Evolutionary conservation across 495 filamentous ascomycete species (phyloP), one percentile per base, ranked within the genome.

Genomic region (Podospora pseudoanserina): DNA sequence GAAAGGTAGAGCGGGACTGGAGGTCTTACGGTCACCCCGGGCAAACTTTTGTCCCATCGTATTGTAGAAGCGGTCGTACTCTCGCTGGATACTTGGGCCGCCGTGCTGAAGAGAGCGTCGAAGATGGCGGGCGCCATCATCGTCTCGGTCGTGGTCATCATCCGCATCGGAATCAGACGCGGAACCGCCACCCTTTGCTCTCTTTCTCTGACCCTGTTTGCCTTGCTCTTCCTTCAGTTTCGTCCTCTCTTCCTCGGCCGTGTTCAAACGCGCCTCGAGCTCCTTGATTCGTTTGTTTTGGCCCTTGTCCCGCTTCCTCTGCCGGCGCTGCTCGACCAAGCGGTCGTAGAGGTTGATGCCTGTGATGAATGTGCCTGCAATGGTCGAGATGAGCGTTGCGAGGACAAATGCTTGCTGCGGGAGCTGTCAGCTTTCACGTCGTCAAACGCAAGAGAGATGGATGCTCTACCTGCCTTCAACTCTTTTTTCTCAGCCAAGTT

Each of bases 401-500:
- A 80, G 65, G 63, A 79, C 73, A 39, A 80, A 80, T 2, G 73
- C 71, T 68, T 77, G 70, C 76, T 79, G 53, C 13, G 3, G 55
- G 55, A 7, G n/a, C n/a, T 26, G 55, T 58, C 23, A 58, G 55
- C 18, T 5, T 20, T 58, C 55, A 20, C 55, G 3, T 19, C 23
- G 7, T 58, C 55, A 58, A 58, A 5, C 7, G 4, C 7, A 1
- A 1, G 32, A 34, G 5, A 27, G 30, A 34, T 32, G 9, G 18
- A 20, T 18, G 19, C 26, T 55, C 44, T 20, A n/a, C 27, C 13
- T 32, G 65, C 67, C 58, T 55, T 74, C 19, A 78, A 64, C 13
- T 56, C 68, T 30, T 69, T 86, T 71, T 89, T 88, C 23, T 83
- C 83, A 63, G 86, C 87, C 73, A 84, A 81, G 49, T 81, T 81